Conservation (phyloP, 306 rosid species). For the Cicer arietinum region DNA sequence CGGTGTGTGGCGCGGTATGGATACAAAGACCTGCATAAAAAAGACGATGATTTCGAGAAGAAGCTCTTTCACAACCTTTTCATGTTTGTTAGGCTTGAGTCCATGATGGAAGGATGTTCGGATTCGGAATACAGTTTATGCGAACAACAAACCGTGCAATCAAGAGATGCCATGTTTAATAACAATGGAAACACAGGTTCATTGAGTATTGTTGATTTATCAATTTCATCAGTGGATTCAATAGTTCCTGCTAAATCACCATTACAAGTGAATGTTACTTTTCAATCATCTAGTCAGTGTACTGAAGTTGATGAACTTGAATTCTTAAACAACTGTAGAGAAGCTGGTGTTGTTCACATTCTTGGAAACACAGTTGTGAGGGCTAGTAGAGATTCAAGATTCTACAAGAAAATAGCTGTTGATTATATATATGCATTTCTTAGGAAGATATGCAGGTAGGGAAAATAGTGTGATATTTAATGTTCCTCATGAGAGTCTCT, state of each 20-base stretch:
- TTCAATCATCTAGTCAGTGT: constrained; percentile 48
- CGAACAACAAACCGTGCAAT: constrained; percentile 54
- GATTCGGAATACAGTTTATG: constrained; percentile 78
- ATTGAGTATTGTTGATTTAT: constrained; percentile 43
- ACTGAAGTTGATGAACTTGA: constrained; percentile 77
- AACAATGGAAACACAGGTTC: constrained; percentile 51
- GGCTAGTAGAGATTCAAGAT: constrained; percentile 74
- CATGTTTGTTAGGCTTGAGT: constrained; percentile 71
- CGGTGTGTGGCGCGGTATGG: constrained; percentile 93
- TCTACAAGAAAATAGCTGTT: constrained; percentile 75
- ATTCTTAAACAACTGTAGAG: constrained; percentile 70
- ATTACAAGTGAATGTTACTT: constrained; percentile 41
- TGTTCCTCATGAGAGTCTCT: constrained; percentile 91
- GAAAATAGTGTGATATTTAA: constrained; percentile 93
- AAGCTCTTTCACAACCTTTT: constrained; percentile 80
- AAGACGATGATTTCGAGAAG: constrained; percentile 85
- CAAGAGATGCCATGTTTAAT: constrained; percentile 51
- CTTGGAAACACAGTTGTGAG: constrained; percentile 81
- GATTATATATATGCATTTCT: constrained; percentile 91
- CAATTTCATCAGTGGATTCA: constrained; percentile 68
- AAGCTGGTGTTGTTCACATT: constrained; percentile 94
- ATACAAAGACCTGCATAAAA: constrained; percentile 84
- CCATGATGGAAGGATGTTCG: constrained; percentile 92
- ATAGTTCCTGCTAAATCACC: constrained; percentile 67
- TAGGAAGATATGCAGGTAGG: constrained; percentile 89